phyloP scores from a whole-genome alignment of 2,329 filamentous ascomycete species.

The Alternaria dauci region DNA sequence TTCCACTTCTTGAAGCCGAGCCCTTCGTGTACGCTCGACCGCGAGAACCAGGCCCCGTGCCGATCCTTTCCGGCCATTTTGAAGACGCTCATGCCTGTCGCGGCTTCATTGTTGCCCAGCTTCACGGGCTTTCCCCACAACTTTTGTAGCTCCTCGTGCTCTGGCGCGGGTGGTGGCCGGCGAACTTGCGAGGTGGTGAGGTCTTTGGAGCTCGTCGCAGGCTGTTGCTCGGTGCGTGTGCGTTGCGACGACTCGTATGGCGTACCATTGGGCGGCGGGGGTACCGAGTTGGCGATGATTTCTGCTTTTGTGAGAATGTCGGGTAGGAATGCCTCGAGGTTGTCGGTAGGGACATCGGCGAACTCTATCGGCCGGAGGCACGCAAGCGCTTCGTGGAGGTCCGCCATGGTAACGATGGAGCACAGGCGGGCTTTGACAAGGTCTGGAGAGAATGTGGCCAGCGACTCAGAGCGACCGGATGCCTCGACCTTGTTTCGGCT shows the following conservation, averaged over 20 bases:
- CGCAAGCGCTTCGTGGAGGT: slow-evolving; percentile 58
- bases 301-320: slow-evolving; percentile 65
- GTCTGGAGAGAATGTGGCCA: neutral
- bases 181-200: slow-evolving; percentile 63
- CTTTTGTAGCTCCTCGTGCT: slow-evolving; percentile 71
- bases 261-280: slow-evolving; percentile 61
- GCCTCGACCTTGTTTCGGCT: neutral
- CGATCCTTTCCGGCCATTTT: slow-evolving; percentile 82
- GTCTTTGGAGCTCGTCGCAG: slow-evolving; percentile 60
- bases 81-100: slow-evolving; percentile 78
- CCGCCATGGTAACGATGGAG: slow-evolving; percentile 32
- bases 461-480: neutral
- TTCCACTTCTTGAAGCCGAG: slow-evolving; percentile 81
- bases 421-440: neutral
- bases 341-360: slow-evolving; percentile 54
- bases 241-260: slow-evolving; percentile 59
- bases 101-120: slow-evolving; percentile 74
- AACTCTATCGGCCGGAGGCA: slow-evolving; percentile 56
- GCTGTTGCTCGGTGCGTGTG: slow-evolving; percentile 65
- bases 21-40: slow-evolving; percentile 82
- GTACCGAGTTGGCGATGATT: slow-evolving; percentile 78
- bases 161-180: slow-evolving; percentile 58
- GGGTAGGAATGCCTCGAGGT: slow-evolving; percentile 52
- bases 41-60: slow-evolving; percentile 87
- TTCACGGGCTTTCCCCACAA: slow-evolving; percentile 88